These are phyloP conservation scores for Plantago coronopus DNA, from an alignment of 305 asterid genomes.

Conservation along the genomic window DNA sequence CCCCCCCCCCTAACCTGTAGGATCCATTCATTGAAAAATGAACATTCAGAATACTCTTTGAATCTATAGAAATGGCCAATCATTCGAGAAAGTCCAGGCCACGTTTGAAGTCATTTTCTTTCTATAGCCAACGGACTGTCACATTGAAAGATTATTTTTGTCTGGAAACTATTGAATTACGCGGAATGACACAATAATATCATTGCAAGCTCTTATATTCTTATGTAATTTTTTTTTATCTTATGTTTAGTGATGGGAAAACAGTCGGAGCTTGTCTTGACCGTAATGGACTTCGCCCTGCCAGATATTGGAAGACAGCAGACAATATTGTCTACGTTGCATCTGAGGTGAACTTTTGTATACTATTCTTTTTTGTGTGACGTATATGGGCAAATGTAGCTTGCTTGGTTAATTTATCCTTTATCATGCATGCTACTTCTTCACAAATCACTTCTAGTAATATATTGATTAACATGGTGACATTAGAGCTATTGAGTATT, in stretches of 20 bases:
- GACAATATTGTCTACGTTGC: conserved; percentile 98
- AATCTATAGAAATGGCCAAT: too few relatives aligned
- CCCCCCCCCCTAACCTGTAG: too few relatives aligned
- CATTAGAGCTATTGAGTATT: conserved; percentile 3
- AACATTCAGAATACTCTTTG: too few relatives aligned
- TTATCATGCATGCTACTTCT: background rate
- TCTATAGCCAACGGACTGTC: too few relatives aligned
- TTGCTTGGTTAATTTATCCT: background rate
- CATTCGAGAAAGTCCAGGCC: too few relatives aligned
- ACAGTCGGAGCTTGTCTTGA: conserved; percentile 99
- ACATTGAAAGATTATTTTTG: too few relatives aligned
- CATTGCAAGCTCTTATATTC: background rate
- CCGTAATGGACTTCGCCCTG: conserved; percentile 99
- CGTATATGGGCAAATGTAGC: conserved; percentile 6
- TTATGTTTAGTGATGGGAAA: conserved; percentile 85
- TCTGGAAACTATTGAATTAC: too few relatives aligned
- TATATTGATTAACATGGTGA: background rate
- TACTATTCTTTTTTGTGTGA: conserved; percentile 14
- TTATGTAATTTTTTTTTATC: conserved; percentile 19
- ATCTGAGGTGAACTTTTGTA: conserved; percentile 71
- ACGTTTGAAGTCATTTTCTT: too few relatives aligned
- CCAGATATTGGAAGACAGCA: conserved; percentile 95
- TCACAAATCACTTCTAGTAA: background rate
- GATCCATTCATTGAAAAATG: too few relatives aligned
- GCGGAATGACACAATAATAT: too few relatives aligned